These are phyloP conservation scores for Pseudogymnoascus sp. DNA, from an alignment of 2,329 filamentous ascomycete genomes.

Conservation along the genomic window DNA sequence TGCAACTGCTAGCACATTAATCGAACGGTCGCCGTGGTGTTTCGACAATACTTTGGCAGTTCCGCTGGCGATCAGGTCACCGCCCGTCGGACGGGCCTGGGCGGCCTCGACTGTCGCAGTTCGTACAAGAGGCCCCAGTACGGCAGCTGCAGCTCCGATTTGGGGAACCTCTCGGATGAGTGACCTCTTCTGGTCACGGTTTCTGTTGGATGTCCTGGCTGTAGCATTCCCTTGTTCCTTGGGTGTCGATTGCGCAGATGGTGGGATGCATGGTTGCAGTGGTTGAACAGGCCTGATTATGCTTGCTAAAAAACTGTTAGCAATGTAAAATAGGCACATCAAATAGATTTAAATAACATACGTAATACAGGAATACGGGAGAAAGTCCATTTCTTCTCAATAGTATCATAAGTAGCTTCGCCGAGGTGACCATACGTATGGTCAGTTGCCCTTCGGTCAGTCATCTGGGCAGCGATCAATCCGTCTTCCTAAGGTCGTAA, in stretches of 20 bases:
- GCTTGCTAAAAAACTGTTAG: constrained; percentile 17
- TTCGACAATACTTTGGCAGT: neutral
- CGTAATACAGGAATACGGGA: constrained; percentile 18
- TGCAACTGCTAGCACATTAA: constrained; percentile 22
- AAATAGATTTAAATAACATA: constrained; percentile 12
- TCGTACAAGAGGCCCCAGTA: neutral
- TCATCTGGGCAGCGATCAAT: constrained; percentile 37
- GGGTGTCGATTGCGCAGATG: constrained; percentile 17
- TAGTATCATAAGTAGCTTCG: constrained; percentile 36
- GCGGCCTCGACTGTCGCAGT: neutral
- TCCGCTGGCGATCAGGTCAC: neutral
- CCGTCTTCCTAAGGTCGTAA: constrained; percentile 12
- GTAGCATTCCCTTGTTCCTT: neutral
- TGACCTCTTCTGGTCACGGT: neutral
- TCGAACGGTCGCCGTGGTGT: neutral
- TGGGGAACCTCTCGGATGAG: neutral
- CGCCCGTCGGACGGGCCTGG: neutral
- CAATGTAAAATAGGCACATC: neutral
- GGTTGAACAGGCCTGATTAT: constrained; percentile 22
- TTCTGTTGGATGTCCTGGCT: neutral
- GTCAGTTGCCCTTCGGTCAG: constrained; percentile 39
- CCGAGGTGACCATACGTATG: constrained; percentile 48
- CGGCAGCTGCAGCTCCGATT: neutral
- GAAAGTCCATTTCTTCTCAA: constrained; percentile 26
- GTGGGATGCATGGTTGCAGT: constrained; percentile 20